Evolutionary conservation across 164 flowering plant species (phyloP).

Genomic region (Echeveria elegans): DNA sequence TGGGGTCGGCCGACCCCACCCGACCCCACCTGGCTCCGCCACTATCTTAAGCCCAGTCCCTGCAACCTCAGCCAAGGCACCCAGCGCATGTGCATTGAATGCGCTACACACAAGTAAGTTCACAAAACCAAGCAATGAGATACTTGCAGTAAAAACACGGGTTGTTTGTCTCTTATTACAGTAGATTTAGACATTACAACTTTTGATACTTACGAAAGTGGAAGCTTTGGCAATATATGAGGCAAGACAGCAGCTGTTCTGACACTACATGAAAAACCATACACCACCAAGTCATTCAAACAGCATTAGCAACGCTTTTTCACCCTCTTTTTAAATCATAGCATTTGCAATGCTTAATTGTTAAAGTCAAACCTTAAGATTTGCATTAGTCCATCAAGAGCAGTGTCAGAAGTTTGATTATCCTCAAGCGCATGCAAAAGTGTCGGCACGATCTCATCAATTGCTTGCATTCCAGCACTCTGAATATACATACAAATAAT

Average conservation of each 20-base stretch:
- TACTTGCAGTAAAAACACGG: no score
- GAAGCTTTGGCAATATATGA: constrained; percentile 93
- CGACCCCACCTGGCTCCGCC: no score
- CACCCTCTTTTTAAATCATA: no score
- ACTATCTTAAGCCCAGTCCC: constrained; percentile 88
- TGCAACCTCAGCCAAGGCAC: constrained; percentile 97
- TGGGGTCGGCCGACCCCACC: no score
- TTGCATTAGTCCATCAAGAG: constrained; percentile 97
- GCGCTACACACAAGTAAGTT: constrained; percentile 44
- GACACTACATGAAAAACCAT: constrained; percentile 44
- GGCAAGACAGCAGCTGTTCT: constrained; percentile 94
- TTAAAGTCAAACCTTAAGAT: constrained; percentile 57
- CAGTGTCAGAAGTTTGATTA: constrained; percentile 83
- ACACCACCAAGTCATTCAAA: neutral
- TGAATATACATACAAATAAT: constrained; percentile 20
- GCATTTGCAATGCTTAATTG: no score
- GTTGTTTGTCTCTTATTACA: no score
- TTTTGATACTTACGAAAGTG: constrained; percentile 73
- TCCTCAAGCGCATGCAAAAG: constrained; percentile 91
- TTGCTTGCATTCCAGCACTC: constrained; percentile 99
- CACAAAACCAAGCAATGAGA: neutral
- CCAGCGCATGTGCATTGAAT: constrained; percentile 94
- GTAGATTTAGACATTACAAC: no score
- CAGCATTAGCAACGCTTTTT: neutral
- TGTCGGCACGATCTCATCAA: constrained; percentile 98